A percentile compares a stretch with the other conserved stretches of the same genome.
These are phyloP conservation scores for Aspergillus ibericus DNA, from an alignment of 2,329 filamentous ascomycete genomes.

Conservation along the genomic window DNA sequence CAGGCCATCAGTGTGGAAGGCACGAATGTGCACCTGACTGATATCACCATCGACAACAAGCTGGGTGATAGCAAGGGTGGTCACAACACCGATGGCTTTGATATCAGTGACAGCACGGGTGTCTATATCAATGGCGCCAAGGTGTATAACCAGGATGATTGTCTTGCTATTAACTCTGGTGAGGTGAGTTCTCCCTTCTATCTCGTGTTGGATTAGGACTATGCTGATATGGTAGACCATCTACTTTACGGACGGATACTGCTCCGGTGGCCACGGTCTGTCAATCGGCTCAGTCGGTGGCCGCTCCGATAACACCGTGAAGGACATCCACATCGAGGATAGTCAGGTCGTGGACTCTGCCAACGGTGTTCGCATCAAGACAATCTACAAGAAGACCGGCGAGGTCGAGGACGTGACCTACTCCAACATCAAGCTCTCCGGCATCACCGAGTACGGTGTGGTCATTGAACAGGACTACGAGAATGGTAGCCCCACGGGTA, in stretches of 20 bases:
- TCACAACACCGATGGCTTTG: slow-evolving; percentile 55
- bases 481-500: slow-evolving; percentile 47
- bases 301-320: slow-evolving; percentile 55
- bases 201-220: no score
- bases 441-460: slow-evolving; percentile 49
- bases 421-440: slow-evolving; percentile 52
- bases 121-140: slow-evolving; percentile 54
- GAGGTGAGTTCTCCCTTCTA: slow-evolving; percentile 27
- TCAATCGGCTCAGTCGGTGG: slow-evolving; percentile 61
- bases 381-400: slow-evolving; percentile 53
- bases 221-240: slow-evolving; percentile 23
- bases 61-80: slow-evolving; percentile 50
- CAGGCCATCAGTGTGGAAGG: slow-evolving; percentile 43
- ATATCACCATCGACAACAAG: slow-evolving; percentile 59
- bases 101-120: slow-evolving; percentile 43
- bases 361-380: slow-evolving; percentile 62
- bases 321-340: slow-evolving; percentile 52
- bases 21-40: slow-evolving; percentile 52
- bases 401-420: slow-evolving; percentile 55
- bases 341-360: slow-evolving; percentile 51
- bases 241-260: slow-evolving; percentile 29
- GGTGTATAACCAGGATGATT: slow-evolving; percentile 62
- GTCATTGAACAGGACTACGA: slow-evolving; percentile 61
- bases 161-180: slow-evolving; percentile 60
- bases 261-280: slow-evolving; percentile 52